Conservation (phyloP, 1,139 yeast species). For the Petasospora rhodanensis region DNA sequence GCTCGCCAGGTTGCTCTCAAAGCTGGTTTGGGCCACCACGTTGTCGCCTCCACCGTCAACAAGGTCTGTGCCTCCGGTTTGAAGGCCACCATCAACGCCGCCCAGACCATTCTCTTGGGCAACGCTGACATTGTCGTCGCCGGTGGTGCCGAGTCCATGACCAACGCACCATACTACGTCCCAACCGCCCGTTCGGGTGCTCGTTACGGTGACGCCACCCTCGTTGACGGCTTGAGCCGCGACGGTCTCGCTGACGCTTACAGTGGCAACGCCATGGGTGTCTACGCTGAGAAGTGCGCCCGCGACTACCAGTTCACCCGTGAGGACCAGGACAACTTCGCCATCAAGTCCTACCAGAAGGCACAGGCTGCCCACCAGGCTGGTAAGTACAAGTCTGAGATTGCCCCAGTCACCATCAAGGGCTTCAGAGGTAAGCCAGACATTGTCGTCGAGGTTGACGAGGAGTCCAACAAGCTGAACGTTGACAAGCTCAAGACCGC, state of each 20-base stretch:
- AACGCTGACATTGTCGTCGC: conserved; percentile 89
- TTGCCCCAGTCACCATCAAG: conserved; percentile 81
- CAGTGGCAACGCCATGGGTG: conserved; percentile 86
- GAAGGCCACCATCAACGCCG: conserved; percentile 86
- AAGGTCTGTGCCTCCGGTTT: conserved; percentile 97
- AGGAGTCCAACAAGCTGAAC: conserved; percentile 67
- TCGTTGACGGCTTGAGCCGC: conserved; percentile 84
- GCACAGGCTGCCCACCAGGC: conserved; percentile 74
- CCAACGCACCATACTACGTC: conserved; percentile 90
- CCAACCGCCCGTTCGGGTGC: conserved; percentile 85
- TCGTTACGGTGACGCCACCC: conserved; percentile 74
- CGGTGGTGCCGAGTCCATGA: conserved; percentile 98
- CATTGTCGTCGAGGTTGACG: conserved; percentile 61
- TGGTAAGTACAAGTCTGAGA: conserved; percentile 79
- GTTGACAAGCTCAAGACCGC: conserved; percentile 73
- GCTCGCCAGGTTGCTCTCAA: conserved; percentile 95
- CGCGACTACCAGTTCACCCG: conserved; percentile 58
- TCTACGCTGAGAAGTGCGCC: conserved; percentile 95
- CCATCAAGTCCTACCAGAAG: conserved; percentile 63
- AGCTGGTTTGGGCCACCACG: conserved; percentile 75
- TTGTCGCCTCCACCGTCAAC: conserved; percentile 86
- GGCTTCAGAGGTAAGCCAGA: conserved; percentile 95
- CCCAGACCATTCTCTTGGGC: conserved; percentile 86
- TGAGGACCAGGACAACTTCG: conserved; percentile 70
- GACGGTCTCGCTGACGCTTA: conserved; percentile 94